Conservation (phyloP, 495 filamentous ascomycete species). For the Lentithecium fluviatile region DNA sequence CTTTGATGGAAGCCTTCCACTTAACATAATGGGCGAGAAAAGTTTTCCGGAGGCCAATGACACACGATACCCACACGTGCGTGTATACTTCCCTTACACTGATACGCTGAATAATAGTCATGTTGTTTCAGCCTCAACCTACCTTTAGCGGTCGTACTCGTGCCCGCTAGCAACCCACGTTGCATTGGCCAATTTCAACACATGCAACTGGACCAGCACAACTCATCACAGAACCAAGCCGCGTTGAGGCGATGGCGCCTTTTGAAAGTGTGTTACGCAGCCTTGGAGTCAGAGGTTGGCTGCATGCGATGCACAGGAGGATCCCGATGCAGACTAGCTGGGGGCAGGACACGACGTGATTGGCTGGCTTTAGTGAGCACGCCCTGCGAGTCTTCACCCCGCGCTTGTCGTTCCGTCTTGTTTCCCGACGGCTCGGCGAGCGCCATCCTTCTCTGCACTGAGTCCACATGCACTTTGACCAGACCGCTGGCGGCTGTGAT, state of each 20-base stretch:
- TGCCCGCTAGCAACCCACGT: background rate
- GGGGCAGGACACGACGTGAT: background rate
- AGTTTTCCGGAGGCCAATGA: background rate
- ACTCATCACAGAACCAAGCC: background rate
- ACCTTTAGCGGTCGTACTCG: slow-evolving; percentile 23
- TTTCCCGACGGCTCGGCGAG: background rate
- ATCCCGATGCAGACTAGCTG: background rate
- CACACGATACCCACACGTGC: slow-evolving; percentile 22
- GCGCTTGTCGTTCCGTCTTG: background rate
- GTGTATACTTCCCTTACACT: slow-evolving; percentile 37
- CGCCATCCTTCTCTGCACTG: background rate
- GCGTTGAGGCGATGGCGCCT: background rate
- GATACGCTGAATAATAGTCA: slow-evolving; percentile 23
- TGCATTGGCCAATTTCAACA: slow-evolving; percentile 2
- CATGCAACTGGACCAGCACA: background rate
- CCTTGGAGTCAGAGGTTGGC: background rate
- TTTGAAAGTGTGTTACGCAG: background rate
- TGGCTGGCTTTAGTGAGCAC: background rate
- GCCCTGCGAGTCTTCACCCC: background rate
- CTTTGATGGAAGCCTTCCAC: background rate
- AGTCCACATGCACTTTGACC: slow-evolving; percentile 3
- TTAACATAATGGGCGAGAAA: background rate
- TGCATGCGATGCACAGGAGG: background rate
- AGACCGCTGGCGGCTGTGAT: background rate
- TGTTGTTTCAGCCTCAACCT: slow-evolving; percentile 25